These are phyloP conservation scores for Marasmius sp. DNA, from an alignment of 1,284 basidiomycete genomes.

Conservation along the genomic window DNA sequence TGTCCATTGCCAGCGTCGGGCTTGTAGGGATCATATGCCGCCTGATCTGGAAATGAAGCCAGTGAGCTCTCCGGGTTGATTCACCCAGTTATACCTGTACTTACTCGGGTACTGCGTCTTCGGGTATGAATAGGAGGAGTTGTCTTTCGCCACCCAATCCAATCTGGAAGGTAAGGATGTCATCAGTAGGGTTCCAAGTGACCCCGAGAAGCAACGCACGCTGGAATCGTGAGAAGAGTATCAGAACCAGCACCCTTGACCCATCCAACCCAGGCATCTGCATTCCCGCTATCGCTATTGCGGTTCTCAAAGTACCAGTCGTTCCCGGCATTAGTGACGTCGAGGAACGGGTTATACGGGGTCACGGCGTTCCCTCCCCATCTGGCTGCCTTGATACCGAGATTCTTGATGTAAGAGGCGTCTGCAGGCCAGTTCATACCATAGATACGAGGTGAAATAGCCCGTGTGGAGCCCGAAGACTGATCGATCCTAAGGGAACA, in stretches of 20 bases:
- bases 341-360: constrained; percentile 49
- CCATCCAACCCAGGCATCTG: constrained; percentile 49
- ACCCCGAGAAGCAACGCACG: constrained; percentile 30
- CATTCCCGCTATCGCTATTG: constrained; percentile 28
- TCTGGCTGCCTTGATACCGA: constrained; percentile 47
- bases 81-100: constrained; percentile 5
- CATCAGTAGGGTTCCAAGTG: neutral
- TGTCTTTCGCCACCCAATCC: constrained; percentile 54
- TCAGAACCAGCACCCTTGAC: constrained; percentile 42
- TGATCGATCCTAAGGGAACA: neutral
- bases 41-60: constrained; percentile 32
- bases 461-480: constrained; percentile 32
- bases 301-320: constrained; percentile 59
- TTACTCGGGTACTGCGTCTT: constrained; percentile 39
- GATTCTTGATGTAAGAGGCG: constrained; percentile 41
- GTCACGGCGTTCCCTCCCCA: constrained; percentile 58
- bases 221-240: constrained; percentile 45
- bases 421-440: constrained; percentile 51
- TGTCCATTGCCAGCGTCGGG: constrained; percentile 44
- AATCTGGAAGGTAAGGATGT: constrained; percentile 30
- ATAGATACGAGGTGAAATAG: constrained; percentile 46
- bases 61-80: neutral
- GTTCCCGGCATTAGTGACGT: constrained; percentile 50
- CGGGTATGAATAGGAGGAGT: constrained; percentile 49
- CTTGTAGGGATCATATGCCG: constrained; percentile 44